A percentile compares a stretch with the other conserved stretches of the same genome.
phyloP scores from a whole-genome alignment of 2,329 filamentous ascomycete species.

The Fusarium tjaetaba region DNA sequence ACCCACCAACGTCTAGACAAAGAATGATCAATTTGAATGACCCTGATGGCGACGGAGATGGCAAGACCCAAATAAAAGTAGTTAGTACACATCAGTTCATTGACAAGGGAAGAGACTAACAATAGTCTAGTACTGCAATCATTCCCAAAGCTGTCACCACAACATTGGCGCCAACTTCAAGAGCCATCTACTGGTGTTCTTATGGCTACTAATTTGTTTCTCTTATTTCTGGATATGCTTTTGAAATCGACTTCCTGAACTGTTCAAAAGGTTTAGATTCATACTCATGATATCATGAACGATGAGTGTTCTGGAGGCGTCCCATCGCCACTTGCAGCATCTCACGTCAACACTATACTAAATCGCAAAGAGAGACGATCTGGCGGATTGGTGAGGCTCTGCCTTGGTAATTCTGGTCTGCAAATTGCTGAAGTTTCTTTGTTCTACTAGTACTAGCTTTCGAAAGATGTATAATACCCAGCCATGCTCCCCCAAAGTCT shows the following conservation, averaged over 20 bases:
- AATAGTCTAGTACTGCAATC: background rate
- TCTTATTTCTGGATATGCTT: fast-evolving
- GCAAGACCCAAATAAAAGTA: no score
- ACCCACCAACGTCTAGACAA: background rate
- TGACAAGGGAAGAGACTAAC: background rate
- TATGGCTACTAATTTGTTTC: no score
- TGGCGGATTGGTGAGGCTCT: fast-evolving
- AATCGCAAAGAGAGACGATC: background rate
- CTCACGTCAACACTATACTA: background rate
- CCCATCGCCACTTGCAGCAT: background rate
- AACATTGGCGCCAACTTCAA: background rate
- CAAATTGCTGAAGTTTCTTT: background rate
- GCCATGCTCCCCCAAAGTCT: background rate
- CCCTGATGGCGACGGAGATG: background rate
- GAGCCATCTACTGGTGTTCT: background rate
- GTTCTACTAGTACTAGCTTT: background rate
- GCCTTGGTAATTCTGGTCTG: fast-evolving
- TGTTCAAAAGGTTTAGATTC: background rate
- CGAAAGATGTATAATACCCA: background rate
- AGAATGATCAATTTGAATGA: background rate
- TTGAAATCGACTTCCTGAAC: fast-evolving
- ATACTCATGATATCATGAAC: background rate
- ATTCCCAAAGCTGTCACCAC: background rate
- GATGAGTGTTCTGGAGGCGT: background rate
- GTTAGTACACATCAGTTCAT: no score